Evolutionary conservation across 1,284 basidiomycete genomes (phyloP).

Genomic region (Kwoniella shivajii): DNA sequence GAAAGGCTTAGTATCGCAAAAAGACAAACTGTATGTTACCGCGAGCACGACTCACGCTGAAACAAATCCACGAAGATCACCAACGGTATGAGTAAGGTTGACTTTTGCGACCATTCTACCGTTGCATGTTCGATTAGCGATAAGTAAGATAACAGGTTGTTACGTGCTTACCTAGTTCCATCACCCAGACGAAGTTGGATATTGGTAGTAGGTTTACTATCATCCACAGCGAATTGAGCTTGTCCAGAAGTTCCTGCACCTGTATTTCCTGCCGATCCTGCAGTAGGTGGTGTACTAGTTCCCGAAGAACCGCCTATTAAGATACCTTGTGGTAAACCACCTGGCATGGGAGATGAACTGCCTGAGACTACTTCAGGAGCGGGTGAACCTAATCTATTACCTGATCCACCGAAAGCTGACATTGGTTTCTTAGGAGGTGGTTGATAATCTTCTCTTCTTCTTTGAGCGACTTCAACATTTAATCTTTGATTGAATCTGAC

Average conservation of each 20-base stretch:
- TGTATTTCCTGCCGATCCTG: constrained; percentile 27
- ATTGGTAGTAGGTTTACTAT: constrained; percentile 76
- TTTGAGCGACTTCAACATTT: constrained; percentile 77
- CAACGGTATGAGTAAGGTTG: constrained; percentile 89
- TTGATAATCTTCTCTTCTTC: constrained; percentile 73
- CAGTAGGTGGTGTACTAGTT: constrained; percentile 37
- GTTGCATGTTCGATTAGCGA: not conserved
- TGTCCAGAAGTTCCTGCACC: constrained; percentile 49
- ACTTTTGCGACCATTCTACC: constrained; percentile 78
- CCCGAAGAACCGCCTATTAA: constrained; percentile 11
- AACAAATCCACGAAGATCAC: constrained; percentile 83
- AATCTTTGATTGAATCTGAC: constrained; percentile 80
- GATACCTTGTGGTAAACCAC: constrained; percentile 55
- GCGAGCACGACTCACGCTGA: constrained; percentile 82
- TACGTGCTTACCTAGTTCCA: constrained; percentile 71
- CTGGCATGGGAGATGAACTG: constrained; percentile 59
- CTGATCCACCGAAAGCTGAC: constrained; percentile 69
- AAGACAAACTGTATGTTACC: not conserved
- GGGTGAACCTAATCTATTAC: constrained; percentile 78
- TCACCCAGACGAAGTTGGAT: constrained; percentile 90
- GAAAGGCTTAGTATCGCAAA: no score
- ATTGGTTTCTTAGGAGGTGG: constrained; percentile 55
- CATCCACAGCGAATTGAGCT: constrained; percentile 75
- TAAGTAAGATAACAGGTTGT: not conserved
- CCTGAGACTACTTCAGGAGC: constrained; percentile 54